Evolutionary conservation across 306 rosid genomes (phyloP), one percentile per base, ranked within the genome.

Genomic region (Malus orientalis): DNA sequence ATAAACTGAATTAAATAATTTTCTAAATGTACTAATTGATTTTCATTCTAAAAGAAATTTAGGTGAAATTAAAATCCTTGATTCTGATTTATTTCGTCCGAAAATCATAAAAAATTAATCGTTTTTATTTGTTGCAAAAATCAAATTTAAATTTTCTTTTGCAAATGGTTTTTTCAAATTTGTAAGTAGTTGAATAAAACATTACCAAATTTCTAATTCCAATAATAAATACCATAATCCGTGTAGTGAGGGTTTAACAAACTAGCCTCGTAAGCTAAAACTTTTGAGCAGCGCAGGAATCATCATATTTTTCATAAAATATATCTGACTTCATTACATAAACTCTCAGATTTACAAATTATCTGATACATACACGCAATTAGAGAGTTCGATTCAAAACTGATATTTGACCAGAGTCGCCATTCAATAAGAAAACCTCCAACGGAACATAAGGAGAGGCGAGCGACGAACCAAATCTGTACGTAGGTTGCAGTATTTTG

Each of bases 391-490:
- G 81, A 76, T 89, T 91, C 77, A 96, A 40, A 71, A 96, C 87
- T 29, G 96, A 96, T 64, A 96, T 85, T 87, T 85, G 89, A 76
- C 99, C 93, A 47, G 99, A 89, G 74, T 96, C 98, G 11, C 98
- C 99, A 55, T 96, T 89, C 81, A 96, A 86, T 86, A 96, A 83
- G 93, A 96, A 92, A 80, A 91, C 96, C 85, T 96, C 98, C 81
- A 92, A 82, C 18, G 99, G 99, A 40, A 89, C 89, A 70, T 91
- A 96, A 3, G 96, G 87, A 60, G 96, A 84, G 30, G 86, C 85
- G 70, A 71, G 49, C 15, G 93, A 91, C 60, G 96, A 91, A 27
- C 96, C 97, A 82, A 96, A 89, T 86, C 97, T 86, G 76, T 83
- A 89, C 19, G 96, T 83, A 11, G 99, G 97, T 78, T 96, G 99